Conservation (phyloP, 441 rosid genomes). For the Gossypium aridum region DNA sequence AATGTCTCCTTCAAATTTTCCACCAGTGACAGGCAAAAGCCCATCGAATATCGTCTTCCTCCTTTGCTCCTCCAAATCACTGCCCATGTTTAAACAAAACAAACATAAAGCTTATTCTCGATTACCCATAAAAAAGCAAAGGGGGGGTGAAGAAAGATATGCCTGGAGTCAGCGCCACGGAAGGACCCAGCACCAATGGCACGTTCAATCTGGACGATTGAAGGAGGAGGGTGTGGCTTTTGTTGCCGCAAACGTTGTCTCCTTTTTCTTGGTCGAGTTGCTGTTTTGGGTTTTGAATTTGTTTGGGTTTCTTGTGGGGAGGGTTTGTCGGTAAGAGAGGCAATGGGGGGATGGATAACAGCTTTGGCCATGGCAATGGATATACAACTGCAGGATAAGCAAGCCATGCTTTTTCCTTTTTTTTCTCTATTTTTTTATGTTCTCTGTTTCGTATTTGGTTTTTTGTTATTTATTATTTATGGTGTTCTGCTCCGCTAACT, state of each 20-base stretch:
- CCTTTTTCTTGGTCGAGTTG: constrained; percentile 9
- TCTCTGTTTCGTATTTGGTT: neutral
- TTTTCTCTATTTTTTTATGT: neutral
- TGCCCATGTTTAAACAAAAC: constrained; percentile 5
- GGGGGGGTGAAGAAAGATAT: neutral
- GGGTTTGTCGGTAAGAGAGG: constrained; percentile 21
- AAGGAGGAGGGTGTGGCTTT: constrained; percentile 32
- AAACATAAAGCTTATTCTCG: neutral
- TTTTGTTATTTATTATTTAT: neutral
- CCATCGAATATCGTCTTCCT: constrained; percentile 39
- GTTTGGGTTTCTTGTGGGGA: constrained; percentile 13
- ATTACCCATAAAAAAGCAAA: neutral
- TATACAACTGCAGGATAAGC: constrained; percentile 26
- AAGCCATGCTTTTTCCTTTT: constrained; percentile 18
- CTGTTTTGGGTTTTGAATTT: constrained; percentile 3
- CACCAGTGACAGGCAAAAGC: constrained; percentile 37
- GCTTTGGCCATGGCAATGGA: constrained; percentile 1
- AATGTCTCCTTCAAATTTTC: constrained; percentile 36
- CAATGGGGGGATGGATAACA: constrained; percentile 10
- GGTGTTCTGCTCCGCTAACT: neutral
- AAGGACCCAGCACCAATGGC: constrained; percentile 72
- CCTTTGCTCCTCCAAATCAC: constrained; percentile 42
- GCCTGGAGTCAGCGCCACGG: constrained; percentile 53
- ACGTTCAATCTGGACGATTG: constrained; percentile 51
- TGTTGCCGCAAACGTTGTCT: constrained; percentile 17